Base-by-base conservation (phyloP, 2,329 filamentous ascomycete genomes). In the Aspergillus arachidicola region DNA sequence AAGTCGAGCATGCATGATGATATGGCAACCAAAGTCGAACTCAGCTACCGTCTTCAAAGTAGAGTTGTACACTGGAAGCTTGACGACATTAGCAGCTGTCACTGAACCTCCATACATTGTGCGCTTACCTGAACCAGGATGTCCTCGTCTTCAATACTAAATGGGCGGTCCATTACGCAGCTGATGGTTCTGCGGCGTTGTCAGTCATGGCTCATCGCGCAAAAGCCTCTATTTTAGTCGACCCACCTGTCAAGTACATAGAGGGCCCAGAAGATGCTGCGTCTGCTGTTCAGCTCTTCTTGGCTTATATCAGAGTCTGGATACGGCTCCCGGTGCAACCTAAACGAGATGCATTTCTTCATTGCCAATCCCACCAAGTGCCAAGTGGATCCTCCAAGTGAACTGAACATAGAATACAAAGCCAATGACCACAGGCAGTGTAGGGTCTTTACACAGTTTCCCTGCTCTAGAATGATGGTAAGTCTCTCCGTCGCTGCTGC, bases 341-440 rank as follows among this genome's bases (percentile, higher is more conserved):
- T 62, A 38, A 70, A 68, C 1, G 70, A 67, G 43, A 76, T 70
- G 30, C 67, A 72, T 51, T 69, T 72, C 30, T 71, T 69, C 67
- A 74, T 69, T n/a, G 72, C 72, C n/a, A 75, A 56, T 14, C 72
- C 73, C 19, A 74, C 46, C 23, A 75, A 57, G 55, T 75, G 73
- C 73, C 73, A 76, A 2, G 72, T 67, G 7, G 73, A 75, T 3
- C 73, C 73, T 26, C 72, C 73, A 4, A 57, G 54, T 2, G 69
- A 59, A 45, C 60, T 68, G 14, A 69, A 58, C 46, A 69, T 64
- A 6, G 73, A 72, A 41, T 41, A 41, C 38, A 41, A 41, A 41
- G 16, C 38, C 6, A 41, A 41, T 4, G 9, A n/a, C 38, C 38
- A 41, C 38, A 41, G 6, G n/a, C 38, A 41, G 3, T 41, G 16